Percentiles rank a stretch among this genome's conserved stretches.
phyloP scores from a whole-genome alignment of 1,139 yeast species.

The Pichia sp. region DNA sequence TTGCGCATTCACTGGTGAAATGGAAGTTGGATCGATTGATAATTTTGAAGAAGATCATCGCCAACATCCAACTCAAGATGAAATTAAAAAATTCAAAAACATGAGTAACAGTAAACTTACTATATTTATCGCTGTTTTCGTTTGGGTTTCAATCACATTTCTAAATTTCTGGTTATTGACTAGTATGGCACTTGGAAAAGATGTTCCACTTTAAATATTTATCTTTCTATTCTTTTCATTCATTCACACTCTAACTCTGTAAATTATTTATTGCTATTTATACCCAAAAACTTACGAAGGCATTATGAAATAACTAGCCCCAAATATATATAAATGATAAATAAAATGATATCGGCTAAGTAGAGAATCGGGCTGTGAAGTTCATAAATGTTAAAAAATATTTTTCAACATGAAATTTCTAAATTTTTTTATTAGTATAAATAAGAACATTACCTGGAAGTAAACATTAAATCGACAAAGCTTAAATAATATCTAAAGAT shows the following conservation, averaged over 20 bases:
- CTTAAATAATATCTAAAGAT: conserved; percentile 27
- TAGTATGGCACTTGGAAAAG: conserved; percentile 35
- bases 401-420: too few species aligned
- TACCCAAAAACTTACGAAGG: too few species aligned
- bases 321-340: too few species aligned
- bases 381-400: too few species aligned
- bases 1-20: neutral
- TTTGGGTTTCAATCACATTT: conserved; percentile 48
- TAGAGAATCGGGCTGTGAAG: too few species aligned
- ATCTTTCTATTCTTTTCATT: neutral
- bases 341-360: too few species aligned
- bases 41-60: neutral
- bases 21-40: conserved; percentile 5
- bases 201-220: conserved; percentile 23
- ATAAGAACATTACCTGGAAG: too few species aligned
- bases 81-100: conserved; percentile 35
- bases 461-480: neutral
- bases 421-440: too few species aligned
- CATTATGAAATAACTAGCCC: too few species aligned
- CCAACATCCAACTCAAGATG: neutral
- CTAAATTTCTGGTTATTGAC: conserved; percentile 46
- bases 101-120: conserved; percentile 48
- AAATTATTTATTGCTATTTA: too few species aligned
- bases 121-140: conserved; percentile 38
- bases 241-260: too few species aligned